A percentile compares a stretch with the other conserved stretches of the same genome.
Conservation (phyloP, 306 rosid genomes). For the Nissolia schottii region DNA sequence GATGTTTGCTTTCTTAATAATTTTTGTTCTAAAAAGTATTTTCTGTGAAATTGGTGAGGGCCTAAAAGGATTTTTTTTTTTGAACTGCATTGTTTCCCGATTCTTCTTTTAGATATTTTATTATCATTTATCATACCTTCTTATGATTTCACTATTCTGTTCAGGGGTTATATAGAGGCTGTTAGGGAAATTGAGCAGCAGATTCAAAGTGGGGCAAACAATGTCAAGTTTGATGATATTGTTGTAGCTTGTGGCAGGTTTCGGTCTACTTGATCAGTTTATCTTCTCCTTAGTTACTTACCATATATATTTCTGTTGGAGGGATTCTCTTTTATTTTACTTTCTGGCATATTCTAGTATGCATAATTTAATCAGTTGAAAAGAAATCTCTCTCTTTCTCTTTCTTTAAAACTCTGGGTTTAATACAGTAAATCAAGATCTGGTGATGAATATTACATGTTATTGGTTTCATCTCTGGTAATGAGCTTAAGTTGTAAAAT, state of each 20-base stretch:
- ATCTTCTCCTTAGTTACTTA: slow-evolving; percentile 14
- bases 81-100: slow-evolving; percentile 17
- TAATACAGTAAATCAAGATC: background rate
- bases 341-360: slow-evolving; percentile 13
- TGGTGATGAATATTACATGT: background rate
- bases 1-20: background rate
- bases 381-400: background rate
- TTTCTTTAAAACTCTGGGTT: background rate
- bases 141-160: slow-evolving; percentile 17
- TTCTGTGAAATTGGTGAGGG: slow-evolving; percentile 1
- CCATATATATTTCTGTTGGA: background rate
- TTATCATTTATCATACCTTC: background rate
- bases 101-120: background rate
- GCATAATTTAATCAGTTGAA: slow-evolving; percentile 12
- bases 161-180: slow-evolving; percentile 92
- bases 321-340: slow-evolving; percentile 16
- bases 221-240: slow-evolving; percentile 74
- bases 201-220: slow-evolving; percentile 42
- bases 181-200: slow-evolving; percentile 81
- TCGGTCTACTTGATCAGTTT: slow-evolving; percentile 25
- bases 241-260: slow-evolving; percentile 98
- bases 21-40: background rate
- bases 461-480: background rate
- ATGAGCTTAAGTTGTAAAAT: slow-evolving; percentile 6
- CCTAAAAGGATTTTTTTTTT: background rate